A percentile compares a stretch with the other conserved stretches of the same genome.
Conservation (phyloP, 257 asterid genomes). For the Rhazya stricta region DNA sequence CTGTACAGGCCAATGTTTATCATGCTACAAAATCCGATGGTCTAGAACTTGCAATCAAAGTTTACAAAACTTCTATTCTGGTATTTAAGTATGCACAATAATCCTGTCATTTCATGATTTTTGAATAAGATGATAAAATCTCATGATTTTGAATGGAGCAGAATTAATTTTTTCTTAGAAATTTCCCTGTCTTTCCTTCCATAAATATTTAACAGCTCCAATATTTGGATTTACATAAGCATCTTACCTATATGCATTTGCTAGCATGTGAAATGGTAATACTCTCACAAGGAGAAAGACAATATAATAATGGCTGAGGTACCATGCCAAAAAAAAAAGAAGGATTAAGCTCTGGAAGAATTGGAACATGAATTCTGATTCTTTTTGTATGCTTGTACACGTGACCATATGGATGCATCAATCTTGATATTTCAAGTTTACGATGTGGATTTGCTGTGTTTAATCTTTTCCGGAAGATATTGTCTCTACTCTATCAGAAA, state of each 20-base stretch:
- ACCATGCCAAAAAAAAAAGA: background rate
- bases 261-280: background rate
- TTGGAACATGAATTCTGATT: too few relatives aligned
- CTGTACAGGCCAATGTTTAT: conserved; percentile 86
- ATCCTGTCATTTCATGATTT: conserved; percentile 23
- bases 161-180: background rate
- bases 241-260: background rate
- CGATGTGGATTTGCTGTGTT: background rate
- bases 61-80: conserved; percentile 88
- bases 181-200: background rate
- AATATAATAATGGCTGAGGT: background rate
- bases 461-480: background rate
- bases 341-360: background rate
- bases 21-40: conserved; percentile 88
- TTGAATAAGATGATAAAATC: background rate
- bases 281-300: background rate
- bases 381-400: background rate
- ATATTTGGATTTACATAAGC: background rate
- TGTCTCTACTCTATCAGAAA: background rate
- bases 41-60: conserved; percentile 85
- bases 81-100: conserved; percentile 67
- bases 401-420: background rate
- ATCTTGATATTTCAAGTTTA: background rate
- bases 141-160: background rate
- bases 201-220: background rate